A percentile compares a stretch with the other conserved stretches of the same genome.
These are phyloP conservation scores for Moelleriella libera DNA, from an alignment of 2,329 filamentous ascomycete genomes.

Conservation along the genomic window DNA sequence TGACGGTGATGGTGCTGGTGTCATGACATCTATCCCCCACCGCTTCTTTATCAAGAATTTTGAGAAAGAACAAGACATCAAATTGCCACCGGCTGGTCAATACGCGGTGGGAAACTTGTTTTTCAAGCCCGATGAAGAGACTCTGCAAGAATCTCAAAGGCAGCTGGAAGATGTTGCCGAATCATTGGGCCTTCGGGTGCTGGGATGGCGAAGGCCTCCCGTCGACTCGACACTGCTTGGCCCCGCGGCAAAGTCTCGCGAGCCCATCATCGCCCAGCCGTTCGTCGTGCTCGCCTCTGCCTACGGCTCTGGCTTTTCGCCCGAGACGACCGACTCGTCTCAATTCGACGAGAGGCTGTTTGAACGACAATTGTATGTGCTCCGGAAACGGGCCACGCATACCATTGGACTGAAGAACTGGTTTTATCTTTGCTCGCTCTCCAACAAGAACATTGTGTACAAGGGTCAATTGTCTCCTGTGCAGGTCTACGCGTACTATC, in stretches of 20 bases:
- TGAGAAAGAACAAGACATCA: conserved; percentile 75
- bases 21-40: conserved; percentile 98
- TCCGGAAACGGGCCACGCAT: conserved; percentile 90
- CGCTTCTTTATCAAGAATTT: conserved; percentile 99
- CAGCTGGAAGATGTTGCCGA: conserved; percentile 91
- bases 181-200: conserved; percentile 71
- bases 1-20: conserved; percentile 95
- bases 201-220: conserved; percentile 94
- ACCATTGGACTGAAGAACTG: conserved; percentile 92
- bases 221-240: conserved; percentile 87
- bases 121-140: conserved; percentile 92
- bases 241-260: conserved; percentile 81
- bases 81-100: conserved; percentile 76
- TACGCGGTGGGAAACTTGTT: conserved; percentile 97
- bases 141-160: conserved; percentile 76
- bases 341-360: conserved; percentile 76
- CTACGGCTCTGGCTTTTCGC: conserved; percentile 70
- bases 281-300: conserved; percentile 80
- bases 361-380: conserved; percentile 84
- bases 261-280: conserved; percentile 89
- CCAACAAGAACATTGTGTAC: conserved; percentile 98
- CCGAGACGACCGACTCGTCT: conserved; percentile 63
- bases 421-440: conserved; percentile 96
- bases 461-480: conserved; percentile 91
- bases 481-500: conserved; percentile 96